Evolutionary conservation across 768 basidiomycete genomes (phyloP).

Genomic region (Rhizopogon salebrosus): DNA sequence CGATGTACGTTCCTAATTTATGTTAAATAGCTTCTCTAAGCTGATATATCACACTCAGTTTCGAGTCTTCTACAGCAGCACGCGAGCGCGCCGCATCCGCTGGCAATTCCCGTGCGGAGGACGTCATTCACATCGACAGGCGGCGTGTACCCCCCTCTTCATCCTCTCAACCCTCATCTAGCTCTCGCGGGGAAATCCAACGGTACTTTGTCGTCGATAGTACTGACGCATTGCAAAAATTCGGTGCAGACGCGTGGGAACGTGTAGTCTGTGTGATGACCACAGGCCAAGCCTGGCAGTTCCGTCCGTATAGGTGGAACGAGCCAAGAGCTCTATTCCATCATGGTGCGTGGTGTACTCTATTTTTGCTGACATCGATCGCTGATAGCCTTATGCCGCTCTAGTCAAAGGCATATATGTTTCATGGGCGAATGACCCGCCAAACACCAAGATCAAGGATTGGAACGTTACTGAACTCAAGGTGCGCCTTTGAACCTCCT

Average conservation of each 20-base stretch:
- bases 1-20: conserved; percentile 44
- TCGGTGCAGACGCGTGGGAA: conserved; percentile 93
- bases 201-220: conserved; percentile 89
- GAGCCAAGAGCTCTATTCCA: conserved; percentile 92
- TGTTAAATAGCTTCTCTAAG: neutral
- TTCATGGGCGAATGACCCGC: conserved; percentile 90
- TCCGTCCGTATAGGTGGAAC: conserved; percentile 93
- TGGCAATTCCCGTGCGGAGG: conserved; percentile 72
- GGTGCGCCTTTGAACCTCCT: conserved; percentile 36
- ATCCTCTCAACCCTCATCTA: conserved; percentile 6
- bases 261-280: conserved; percentile 97
- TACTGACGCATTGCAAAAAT: conserved; percentile 88
- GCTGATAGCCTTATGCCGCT: neutral
- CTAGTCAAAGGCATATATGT: conserved; percentile 94
- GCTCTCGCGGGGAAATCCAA: conserved; percentile 36
- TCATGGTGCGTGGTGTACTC: conserved; percentile 63
- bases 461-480: conserved; percentile 98
- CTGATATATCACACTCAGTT: conserved; percentile 33
- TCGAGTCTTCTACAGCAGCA: conserved; percentile 73
- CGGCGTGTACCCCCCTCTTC: conserved; percentile 50
- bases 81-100: conserved; percentile 62
- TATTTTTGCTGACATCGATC: neutral
- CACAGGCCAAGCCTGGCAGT: conserved; percentile 98
- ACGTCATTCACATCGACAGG: conserved; percentile 84
- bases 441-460: conserved; percentile 83